These are phyloP conservation scores for Quercus parvula DNA, from an alignment of 306 rosid genomes.

Conservation along the genomic window DNA sequence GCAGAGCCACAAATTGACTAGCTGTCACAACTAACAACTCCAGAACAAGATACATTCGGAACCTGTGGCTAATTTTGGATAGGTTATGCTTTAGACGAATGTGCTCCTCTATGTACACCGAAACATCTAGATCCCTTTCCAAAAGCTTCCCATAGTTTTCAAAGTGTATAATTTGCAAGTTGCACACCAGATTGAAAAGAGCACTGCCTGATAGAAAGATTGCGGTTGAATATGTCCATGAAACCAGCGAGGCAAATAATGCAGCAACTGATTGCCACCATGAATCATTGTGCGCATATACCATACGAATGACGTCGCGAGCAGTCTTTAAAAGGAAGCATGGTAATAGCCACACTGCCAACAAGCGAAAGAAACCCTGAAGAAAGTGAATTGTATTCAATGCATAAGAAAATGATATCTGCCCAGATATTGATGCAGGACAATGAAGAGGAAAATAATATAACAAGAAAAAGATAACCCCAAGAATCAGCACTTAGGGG, in stretches of 20 bases:
- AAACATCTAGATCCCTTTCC: conserved; percentile 42
- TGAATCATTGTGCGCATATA: conserved; percentile 12
- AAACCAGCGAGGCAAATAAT: conserved; percentile 29
- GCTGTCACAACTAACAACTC: conserved; percentile 40
- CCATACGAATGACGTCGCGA: conserved; percentile 25
- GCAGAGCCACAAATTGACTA: conserved; percentile 32
- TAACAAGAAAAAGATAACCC: too few relatives aligned
- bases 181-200: conserved; percentile 44
- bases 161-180: conserved; percentile 48
- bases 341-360: conserved; percentile 33
- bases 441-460: too few relatives aligned
- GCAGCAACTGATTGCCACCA: conserved; percentile 29
- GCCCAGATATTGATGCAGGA: too few relatives aligned
- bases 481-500: too few relatives aligned
- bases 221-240: conserved; percentile 34
- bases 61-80: conserved; percentile 55
- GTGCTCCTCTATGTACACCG: conserved; percentile 38
- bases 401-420: not conserved
- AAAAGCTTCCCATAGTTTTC: conserved; percentile 46
- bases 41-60: conserved; percentile 39
- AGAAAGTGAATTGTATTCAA: not conserved
- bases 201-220: conserved; percentile 36
- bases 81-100: conserved; percentile 31
- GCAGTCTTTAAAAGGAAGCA: conserved; percentile 36
- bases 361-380: conserved; percentile 40